Evolutionary conservation across 192 early-diverging fungal species (phyloP), one percentile per base, ranked within the genome.

Genomic region (Coemansia sp.): DNA sequence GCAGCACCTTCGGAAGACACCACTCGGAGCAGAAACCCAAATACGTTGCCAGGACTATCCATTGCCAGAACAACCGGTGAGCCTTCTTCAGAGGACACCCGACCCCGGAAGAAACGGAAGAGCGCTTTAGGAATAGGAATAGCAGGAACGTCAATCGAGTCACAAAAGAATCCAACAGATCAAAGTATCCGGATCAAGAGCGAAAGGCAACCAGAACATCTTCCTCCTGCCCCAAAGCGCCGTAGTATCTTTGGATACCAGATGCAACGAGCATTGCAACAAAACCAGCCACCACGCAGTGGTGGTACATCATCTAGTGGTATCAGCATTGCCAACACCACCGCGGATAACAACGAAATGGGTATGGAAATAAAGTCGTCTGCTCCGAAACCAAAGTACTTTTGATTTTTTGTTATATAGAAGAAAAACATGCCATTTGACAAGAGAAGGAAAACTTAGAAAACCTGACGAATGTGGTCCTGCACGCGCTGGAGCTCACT

Each of bases 401-500:
- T n/a, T n/a, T n/a, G n/a, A n/a, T n/a, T n/a, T n/a, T n/a, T n/a
- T n/a, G n/a, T n/a, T n/a, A n/a, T n/a, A n/a, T n/a, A 47, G 5
- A 47, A 47, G 47, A 31, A 53, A 57, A 19, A 40, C 31, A 57
- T 27, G 27, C 42, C 42, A 56, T 37, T n/a, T 34, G 33, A 10
- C 33, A 34, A 34, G 10, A 47, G 30, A 29, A 57, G 31, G 33
- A 62, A 54, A 19, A 2, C 13, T 71, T 68, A 83, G 52, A 80
- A 68, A n/a, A 66, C 48, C 23, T 69, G 65, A 28, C 75, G 77
- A 48, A 83, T 67, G 17, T 62, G 63, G 13, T 67, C 67, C 28
- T 83, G 82, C 10, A 63, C 67, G 0, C 54, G 61, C 54, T 81
- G 77, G 13, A 83, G 42, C 44, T 80, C 77, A 29, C 52, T 50